Base-by-base conservation (phyloP, 23 red algal genomes). In the Cyanidiococcus yangmingshanensis region DNA sequence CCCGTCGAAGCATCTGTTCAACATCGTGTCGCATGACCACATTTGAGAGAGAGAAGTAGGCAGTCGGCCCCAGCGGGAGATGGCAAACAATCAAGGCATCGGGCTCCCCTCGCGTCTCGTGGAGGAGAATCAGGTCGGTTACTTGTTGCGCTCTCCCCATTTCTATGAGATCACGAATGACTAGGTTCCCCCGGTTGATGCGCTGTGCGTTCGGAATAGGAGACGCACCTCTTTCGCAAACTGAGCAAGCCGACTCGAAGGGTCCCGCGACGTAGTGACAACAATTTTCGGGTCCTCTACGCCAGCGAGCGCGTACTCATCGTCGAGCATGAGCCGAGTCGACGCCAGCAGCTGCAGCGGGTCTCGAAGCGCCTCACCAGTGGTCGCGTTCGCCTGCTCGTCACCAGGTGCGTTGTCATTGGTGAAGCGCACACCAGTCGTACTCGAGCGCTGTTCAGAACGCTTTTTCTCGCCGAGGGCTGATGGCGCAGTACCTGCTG, bases 21-120 rank as follows among this genome's bases (percentile, higher is more conserved):
- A 97, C 54, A 77, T 97, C 93, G 68, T 97, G 93, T 37, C 93
- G 79, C 93, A 97, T 91, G 36, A 97, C 93, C 37, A 90, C 87
- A 58, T 91, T 88, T 27, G 76, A 80, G 74, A 97, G 58, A 37
- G 79, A 87, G 68, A 97, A 97, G 77, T 68, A 97, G 21, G 93
- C 93, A 24, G 93, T 97, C 29, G 93, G 93, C 0, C 93, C 93
- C 40, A 87, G 80, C 39, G 93, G 93, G 39, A 97, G 45, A 57
- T 97, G 93, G 30, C 79, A 86, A 24, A 97, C 88, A 39, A 97
- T 89, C 29, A 97, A 38, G n/a, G 81, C 84, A 38, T 90, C 87
- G 25, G 93, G 93, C 74, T 90, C 77, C 26, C 93, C 93, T 12
- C 93, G 80, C 32, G 74, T 78, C 80, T 97, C 93, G 76, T 90